Percentiles rank a stretch among this genome's conserved stretches.
phyloP scores from a whole-genome alignment of 2,329 filamentous ascomycete species.

The Pezicula neosporulosa region DNA sequence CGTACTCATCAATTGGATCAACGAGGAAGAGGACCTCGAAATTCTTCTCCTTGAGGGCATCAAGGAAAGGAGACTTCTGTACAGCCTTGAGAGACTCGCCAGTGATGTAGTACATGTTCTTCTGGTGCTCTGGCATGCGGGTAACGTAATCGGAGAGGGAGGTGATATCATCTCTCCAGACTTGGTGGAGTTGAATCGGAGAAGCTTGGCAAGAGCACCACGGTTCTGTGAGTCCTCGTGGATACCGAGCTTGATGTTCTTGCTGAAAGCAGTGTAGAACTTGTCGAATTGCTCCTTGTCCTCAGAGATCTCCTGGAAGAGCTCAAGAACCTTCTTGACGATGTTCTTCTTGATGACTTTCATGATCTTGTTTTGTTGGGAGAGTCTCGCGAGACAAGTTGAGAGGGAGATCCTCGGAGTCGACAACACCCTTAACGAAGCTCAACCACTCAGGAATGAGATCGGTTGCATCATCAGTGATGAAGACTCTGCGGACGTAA shows the following conservation, averaged over 20 bases:
- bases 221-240: slow-evolving; percentile 99
- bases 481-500: slow-evolving; percentile 99
- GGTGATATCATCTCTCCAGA: slow-evolving; percentile 94
- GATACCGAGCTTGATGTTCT: slow-evolving; percentile 99
- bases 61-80: slow-evolving; percentile 96
- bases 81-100: slow-evolving; percentile 99
- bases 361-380: slow-evolving; percentile 99
- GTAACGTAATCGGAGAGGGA: slow-evolving; percentile 97
- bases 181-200: slow-evolving; percentile 99
- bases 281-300: slow-evolving; percentile 99
- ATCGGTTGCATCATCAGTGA: slow-evolving; percentile 98
- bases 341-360: slow-evolving; percentile 99
- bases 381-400: slow-evolving; percentile 99
- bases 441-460: slow-evolving; percentile 99
- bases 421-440: slow-evolving; percentile 99
- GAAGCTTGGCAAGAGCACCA: slow-evolving; percentile 86
- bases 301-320: slow-evolving; percentile 98
- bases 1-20: slow-evolving; percentile 72
- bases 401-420: slow-evolving; percentile 98
- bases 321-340: slow-evolving; percentile 99
- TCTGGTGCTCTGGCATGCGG: slow-evolving; percentile 99
- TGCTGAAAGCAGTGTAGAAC: slow-evolving; percentile 99
- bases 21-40: slow-evolving; percentile 99
- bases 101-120: slow-evolving; percentile 99
- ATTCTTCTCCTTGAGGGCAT: slow-evolving; percentile 97